Evolutionary conservation across 1,284 basidiomycete genomes (phyloP).

Genomic region (Pascua sp.): DNA sequence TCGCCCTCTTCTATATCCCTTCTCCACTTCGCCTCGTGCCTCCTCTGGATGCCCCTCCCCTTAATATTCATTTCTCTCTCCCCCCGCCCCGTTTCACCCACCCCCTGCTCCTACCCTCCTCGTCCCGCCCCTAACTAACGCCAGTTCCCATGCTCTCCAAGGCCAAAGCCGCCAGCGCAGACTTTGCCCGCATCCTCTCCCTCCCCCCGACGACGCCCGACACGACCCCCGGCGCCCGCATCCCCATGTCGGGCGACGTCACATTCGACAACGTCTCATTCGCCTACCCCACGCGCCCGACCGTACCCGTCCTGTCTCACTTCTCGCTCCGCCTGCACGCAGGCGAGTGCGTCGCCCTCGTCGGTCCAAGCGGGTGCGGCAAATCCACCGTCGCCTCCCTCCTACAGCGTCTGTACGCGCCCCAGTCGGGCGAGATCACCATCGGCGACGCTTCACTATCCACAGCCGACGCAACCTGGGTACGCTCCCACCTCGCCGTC

Average conservation of each 20-base stretch:
- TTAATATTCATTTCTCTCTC: too few relatives aligned
- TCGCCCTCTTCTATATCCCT: too few relatives aligned
- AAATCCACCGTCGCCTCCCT: constrained; percentile 82
- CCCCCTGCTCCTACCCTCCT: too few relatives aligned
- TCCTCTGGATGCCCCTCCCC: too few relatives aligned
- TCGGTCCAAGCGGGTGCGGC: constrained; percentile 81
- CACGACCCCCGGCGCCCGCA: constrained; percentile 63
- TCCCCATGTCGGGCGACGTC: constrained; percentile 63
- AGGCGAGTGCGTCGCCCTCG: constrained; percentile 80
- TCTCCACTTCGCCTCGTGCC: too few relatives aligned
- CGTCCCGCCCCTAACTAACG: neutral
- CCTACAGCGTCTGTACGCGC: constrained; percentile 82
- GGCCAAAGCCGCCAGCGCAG: constrained; percentile 70
- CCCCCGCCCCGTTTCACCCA: too few relatives aligned
- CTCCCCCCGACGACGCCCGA: constrained; percentile 62
- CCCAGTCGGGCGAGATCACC: constrained; percentile 61
- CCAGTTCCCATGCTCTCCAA: constrained; percentile 75
- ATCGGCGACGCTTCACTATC: constrained; percentile 54
- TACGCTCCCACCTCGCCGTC: constrained; percentile 77
- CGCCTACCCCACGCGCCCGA: constrained; percentile 74
- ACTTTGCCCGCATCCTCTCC: constrained; percentile 66
- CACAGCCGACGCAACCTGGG: constrained; percentile 63
- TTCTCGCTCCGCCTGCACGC: constrained; percentile 63
- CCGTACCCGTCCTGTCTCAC: constrained; percentile 64
- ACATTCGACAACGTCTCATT: constrained; percentile 70